Base-by-base conservation (phyloP, 139 green algal species). In the Tetradesmus lagerheimii region DNA sequence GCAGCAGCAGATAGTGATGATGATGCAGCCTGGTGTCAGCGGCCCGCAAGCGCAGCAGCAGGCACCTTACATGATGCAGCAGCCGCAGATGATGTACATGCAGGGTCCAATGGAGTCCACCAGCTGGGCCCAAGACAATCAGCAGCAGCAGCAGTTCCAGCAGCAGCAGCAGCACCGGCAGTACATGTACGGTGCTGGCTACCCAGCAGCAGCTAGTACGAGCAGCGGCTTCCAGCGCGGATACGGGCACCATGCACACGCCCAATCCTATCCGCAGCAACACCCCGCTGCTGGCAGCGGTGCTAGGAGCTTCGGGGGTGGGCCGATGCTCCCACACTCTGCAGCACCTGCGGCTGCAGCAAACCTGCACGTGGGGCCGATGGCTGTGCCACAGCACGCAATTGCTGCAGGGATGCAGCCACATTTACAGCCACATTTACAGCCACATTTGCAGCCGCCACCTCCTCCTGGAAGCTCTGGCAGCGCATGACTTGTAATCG, bases 1-100 rank as follows among this genome's bases (percentile, higher is more conserved):
- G 50, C 79, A 62, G 31, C 79, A 84, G 43, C 79, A 62, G 79
- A 43, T 66, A 12, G 50, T 84, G 41, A 64, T 84, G 39, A 25
- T 84, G 79, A 31, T 47, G 9, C 20, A 64, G 39, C 27, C 38
- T 25, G 39, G 79, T 39, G 50, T 34, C 16, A 57, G 37, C n/a
- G 79, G 39, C 1, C 41, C 41, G 14, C 39, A 45, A 64, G 37
- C 25, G 9, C 79, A 84, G 43, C 27, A 45, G n/a, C 27, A 43
- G 25, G 6, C 39, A 23, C 79, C 41, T 5, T 84, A 84, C 50
- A n/a, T n/a, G 57, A 31, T 71, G 23, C 77, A 41, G 29, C 79
- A 84, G 79, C 79, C 41, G 79, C 79, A 84, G 79, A 45, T 84
- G 25, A 20, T 84, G 79, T 84, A 84, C 14, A 34, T 84, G 39